These are phyloP conservation scores for Ophidiomyces ophidiicola DNA, from an alignment of 2,329 filamentous ascomycete species.

Conservation along the genomic window DNA sequence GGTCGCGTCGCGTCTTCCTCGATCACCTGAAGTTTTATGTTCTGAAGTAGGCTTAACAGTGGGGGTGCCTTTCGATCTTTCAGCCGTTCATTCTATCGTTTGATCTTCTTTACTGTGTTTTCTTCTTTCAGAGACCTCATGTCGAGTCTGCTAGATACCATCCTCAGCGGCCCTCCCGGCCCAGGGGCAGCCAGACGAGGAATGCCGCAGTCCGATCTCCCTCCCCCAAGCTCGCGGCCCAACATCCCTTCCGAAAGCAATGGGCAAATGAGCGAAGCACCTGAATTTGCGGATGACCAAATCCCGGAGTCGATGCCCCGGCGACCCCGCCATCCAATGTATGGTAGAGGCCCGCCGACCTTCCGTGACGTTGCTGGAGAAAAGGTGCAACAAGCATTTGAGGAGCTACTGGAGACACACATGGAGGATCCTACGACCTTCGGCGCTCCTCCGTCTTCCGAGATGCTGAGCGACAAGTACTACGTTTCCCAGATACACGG, in stretches of 20 bases:
- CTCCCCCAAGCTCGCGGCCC: slow-evolving; percentile 43
- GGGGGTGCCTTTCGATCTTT: neutral
- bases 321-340: slow-evolving; percentile 38
- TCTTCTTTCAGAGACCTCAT: neutral
- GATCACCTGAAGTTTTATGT: slow-evolving; percentile 1
- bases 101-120: neutral
- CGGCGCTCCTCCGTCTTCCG: slow-evolving; percentile 41
- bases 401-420: slow-evolving; percentile 51
- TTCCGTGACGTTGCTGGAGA: slow-evolving; percentile 51
- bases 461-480: slow-evolving; percentile 49
- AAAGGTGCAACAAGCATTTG: slow-evolving; percentile 50
- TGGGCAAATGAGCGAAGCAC: slow-evolving; percentile 44
- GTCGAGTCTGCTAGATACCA: slow-evolving; percentile 13
- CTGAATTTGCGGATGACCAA: slow-evolving; percentile 51
- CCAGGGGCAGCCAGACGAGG: slow-evolving; percentile 1
- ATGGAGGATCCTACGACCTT: slow-evolving; percentile 46
- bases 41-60: neutral
- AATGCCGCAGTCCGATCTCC: slow-evolving; percentile 8
- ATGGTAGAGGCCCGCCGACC: slow-evolving; percentile 42
- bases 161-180: slow-evolving; percentile 7
- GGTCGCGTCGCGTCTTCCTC: slow-evolving; percentile 7
- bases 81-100: neutral
- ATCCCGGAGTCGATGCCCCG: slow-evolving; percentile 42
- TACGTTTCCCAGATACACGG: slow-evolving; percentile 56
- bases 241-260: slow-evolving; percentile 40